These are phyloP conservation scores for Glonium stellatum DNA, from an alignment of 495 filamentous ascomycete species.

Conservation along the genomic window DNA sequence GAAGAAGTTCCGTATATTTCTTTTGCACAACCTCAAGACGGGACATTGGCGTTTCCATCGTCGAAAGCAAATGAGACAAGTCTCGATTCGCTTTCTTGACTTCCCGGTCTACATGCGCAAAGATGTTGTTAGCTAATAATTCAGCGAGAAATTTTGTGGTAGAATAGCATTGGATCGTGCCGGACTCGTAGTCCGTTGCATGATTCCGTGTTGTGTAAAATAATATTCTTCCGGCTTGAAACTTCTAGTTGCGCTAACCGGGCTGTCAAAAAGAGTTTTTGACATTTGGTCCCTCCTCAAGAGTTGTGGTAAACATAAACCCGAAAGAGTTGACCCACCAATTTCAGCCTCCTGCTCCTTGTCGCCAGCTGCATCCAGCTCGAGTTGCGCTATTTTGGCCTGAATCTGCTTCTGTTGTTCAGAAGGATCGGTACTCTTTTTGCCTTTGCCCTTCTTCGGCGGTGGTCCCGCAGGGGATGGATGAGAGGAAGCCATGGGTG, in stretches of 20 bases:
- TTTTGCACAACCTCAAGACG: constrained; percentile 83
- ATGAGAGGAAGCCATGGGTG: constrained; percentile 28
- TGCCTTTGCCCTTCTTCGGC: constrained; percentile 49
- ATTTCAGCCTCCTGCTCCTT: constrained; percentile 96
- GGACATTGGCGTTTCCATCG: constrained; percentile 64
- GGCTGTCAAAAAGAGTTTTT: neutral
- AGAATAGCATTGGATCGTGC: no score
- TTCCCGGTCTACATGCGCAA: constrained; percentile 54
- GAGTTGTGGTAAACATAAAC: neutral
- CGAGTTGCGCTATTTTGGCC: constrained; percentile 90
- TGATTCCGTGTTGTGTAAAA: no score
- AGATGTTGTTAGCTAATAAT: neutral
- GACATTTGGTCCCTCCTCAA: neutral
- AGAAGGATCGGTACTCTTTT: constrained; percentile 57
- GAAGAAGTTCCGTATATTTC: constrained; percentile 81
- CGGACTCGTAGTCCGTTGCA: no score
- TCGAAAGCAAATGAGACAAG: constrained; percentile 69
- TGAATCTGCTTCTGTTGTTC: constrained; percentile 86
- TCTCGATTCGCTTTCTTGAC: constrained; percentile 93
- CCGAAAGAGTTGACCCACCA: constrained; percentile 56
- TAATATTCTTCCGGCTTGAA: no score
- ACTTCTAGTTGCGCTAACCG: neutral
- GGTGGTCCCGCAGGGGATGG: constrained; percentile 36
- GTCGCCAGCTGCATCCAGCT: constrained; percentile 83
- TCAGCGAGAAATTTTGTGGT: neutral